Evolutionary conservation across 2,329 filamentous ascomycete species (phyloP), one percentile per base, ranked within the genome.

Genomic region (Phaeosphaeria sp.): DNA sequence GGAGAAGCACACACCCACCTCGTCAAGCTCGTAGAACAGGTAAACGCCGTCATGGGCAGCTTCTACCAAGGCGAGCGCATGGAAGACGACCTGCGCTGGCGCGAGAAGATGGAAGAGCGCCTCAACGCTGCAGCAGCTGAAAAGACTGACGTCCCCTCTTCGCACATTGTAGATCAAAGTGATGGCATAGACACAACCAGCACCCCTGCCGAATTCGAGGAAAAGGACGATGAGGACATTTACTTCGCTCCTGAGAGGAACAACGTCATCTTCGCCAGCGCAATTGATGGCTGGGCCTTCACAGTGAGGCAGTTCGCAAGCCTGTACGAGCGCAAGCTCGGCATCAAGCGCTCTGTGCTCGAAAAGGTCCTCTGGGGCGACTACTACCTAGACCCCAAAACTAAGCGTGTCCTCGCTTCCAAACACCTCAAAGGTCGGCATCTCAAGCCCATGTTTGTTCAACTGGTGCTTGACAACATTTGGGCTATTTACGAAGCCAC

Each of bases 171-270:
- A 39, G 85, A 86, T 3, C 87, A 89, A 17, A 75, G 87, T 5
- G 85, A 89, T 56, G 78, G 77, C 30, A 64, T 80, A 40, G 77
- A 81, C 43, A 81, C 79, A 1, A 82, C 79, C 43, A 77, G 75
- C 39, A 82, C 83, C 0, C 79, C 81, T 30, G 81, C 81, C 9
- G 85, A 87, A 47, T 99, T 92, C 67, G 89, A 97, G 75, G 95
- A 98, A 75, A 88, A 89, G 67, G 93, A 97, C 71, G 95, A 99
- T 71, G 93, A 98, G 75, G 93, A 97, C 75, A 89, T 99, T 24
- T 99, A 99, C 77, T 99, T 99, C 78, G 92, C 95, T 0, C 95
- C 95, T 0, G 95, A 99, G 74, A 96, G 94, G 78, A 97, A 97
- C 77, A 99, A 99, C 73, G 95, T 99, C 76, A 98, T 99, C 63